These are phyloP conservation scores for Colletotrichum theobromicola DNA, from an alignment of 2,329 filamentous ascomycete genomes.

Conservation along the genomic window DNA sequence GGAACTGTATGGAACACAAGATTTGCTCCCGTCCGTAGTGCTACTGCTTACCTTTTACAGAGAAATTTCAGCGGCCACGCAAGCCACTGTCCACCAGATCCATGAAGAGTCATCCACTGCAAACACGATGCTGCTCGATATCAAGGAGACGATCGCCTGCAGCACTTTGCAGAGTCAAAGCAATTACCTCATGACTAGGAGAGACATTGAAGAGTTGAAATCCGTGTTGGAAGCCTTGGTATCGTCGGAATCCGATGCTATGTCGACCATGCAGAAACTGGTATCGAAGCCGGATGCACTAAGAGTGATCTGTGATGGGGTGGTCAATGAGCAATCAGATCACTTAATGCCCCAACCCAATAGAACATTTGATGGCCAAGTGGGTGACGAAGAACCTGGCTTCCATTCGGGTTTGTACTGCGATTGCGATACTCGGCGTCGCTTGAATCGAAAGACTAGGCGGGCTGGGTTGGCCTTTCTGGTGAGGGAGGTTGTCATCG, in stretches of 20 bases:
- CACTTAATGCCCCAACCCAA: neutral
- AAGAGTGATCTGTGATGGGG: neutral
- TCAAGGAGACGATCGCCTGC: neutral
- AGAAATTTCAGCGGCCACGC: neutral
- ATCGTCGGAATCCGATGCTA: neutral
- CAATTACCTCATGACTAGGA: neutral
- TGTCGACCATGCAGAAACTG: neutral
- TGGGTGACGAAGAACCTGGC: too few species aligned
- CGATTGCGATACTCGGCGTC: neutral
- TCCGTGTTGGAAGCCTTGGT: neutral
- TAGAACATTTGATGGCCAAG: neutral
- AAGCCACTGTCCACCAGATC: neutral
- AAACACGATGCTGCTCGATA: neutral
- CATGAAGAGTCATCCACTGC: neutral
- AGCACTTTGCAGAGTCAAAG: neutral
- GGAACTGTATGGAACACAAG: neutral
- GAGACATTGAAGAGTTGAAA: neutral
- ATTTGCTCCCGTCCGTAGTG: neutral
- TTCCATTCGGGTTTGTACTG: neutral
- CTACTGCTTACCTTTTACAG: neutral
- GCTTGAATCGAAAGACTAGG: neutral
- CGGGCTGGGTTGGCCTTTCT: neutral
- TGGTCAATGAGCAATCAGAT: neutral
- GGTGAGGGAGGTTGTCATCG: neutral
- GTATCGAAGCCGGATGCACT: neutral